These are phyloP conservation scores for Aspergillus fischeri DNA, from an alignment of 2,329 filamentous ascomycete species.

Conservation along the genomic window DNA sequence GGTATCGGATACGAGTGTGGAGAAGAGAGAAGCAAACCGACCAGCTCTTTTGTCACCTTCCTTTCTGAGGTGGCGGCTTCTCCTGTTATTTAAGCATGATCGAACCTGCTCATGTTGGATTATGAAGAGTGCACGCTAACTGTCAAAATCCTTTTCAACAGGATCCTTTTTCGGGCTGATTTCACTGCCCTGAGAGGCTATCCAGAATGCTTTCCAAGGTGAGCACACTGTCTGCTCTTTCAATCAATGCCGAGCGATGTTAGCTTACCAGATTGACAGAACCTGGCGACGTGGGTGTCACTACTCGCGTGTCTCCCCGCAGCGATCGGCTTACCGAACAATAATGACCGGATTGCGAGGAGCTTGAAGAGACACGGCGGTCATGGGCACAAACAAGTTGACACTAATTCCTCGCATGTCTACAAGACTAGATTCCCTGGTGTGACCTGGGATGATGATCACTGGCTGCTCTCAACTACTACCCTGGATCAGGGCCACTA, in stretches of 20 bases:
- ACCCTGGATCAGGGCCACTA: constrained; percentile 55
- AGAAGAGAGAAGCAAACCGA: neutral
- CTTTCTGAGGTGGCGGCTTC: neutral
- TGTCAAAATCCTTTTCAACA: neutral
- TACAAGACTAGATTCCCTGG: constrained; percentile 50
- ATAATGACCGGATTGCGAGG: constrained; percentile 16
- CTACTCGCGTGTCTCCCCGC: constrained; percentile 7
- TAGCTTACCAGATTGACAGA: constrained; percentile 1
- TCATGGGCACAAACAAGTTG: constrained; percentile 1
- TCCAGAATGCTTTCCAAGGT: constrained; percentile 15
- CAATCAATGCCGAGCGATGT: neutral
- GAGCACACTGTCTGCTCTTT: neutral
- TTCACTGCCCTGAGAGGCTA: neutral
- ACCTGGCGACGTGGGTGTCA: constrained; percentile 3
- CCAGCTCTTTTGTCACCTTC: neutral
- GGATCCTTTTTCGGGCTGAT: neutral
- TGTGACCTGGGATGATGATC: constrained; percentile 57
- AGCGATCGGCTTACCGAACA: neutral
- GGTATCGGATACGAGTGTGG: constrained; percentile 9
- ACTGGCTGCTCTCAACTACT: constrained; percentile 54
- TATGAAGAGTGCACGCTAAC: neutral
- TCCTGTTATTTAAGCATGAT: neutral
- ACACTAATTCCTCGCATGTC: constrained; percentile 20
- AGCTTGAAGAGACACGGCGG: constrained; percentile 17
- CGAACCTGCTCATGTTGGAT: neutral